Percentiles rank a stretch among this genome's conserved stretches.
Evolutionary conservation across 2,329 filamentous ascomycete genomes (phyloP).

Genomic region (Stachybotrys echinatus): DNA sequence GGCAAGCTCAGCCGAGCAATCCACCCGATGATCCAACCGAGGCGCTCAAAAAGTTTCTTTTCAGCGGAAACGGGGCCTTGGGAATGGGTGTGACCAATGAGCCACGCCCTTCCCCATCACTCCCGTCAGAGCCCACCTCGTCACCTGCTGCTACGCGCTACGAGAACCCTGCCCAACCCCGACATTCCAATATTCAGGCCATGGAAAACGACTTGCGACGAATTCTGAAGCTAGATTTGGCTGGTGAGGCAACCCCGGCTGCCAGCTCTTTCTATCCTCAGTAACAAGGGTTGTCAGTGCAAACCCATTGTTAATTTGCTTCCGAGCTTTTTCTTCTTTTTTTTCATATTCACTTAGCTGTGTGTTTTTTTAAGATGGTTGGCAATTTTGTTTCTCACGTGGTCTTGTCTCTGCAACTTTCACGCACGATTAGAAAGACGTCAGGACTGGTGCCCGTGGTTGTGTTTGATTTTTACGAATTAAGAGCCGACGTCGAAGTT

Average conservation of each 20-base stretch:
- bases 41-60: constrained; percentile 53
- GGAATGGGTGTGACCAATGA: constrained; percentile 9
- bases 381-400: neutral
- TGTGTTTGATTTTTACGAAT: too few species aligned
- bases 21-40: constrained; percentile 32
- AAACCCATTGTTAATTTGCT: neutral
- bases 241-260: constrained; percentile 10
- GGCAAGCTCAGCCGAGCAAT: constrained; percentile 4
- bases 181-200: constrained; percentile 31
- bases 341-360: neutral
- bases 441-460: too few species aligned
- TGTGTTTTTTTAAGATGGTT: neutral
- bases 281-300: neutral
- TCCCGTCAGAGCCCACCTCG: neutral
- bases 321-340: neutral
- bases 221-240: constrained; percentile 40
- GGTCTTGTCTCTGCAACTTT: neutral
- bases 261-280: constrained; percentile 12
- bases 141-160: neutral
- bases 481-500: too few species aligned
- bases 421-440: neutral
- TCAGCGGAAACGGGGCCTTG: constrained; percentile 28
- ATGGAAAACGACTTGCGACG: constrained; percentile 51
- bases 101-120: neutral
- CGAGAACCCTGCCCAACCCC: constrained; percentile 4